Evolutionary conservation across 306 rosid genomes (phyloP), one percentile per base, ranked within the genome.

Genomic region (Rosa chinensis): DNA sequence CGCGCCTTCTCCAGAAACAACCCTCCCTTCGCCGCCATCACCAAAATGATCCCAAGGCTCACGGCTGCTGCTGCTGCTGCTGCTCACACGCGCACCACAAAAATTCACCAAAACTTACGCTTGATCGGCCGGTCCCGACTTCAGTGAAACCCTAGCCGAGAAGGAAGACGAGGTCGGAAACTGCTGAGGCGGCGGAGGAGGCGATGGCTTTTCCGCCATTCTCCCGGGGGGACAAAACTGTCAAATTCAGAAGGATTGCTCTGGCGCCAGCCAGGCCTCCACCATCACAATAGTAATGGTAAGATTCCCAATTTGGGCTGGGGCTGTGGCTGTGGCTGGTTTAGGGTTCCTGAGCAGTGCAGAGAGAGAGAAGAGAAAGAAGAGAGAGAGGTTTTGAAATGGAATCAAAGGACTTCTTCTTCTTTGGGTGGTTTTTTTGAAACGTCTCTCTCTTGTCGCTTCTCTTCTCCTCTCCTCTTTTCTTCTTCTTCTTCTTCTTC

Each of bases 1-100:
- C 91, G 74, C 72, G 79, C 71, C 91, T 92, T 88, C 87, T 92
- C 97, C 32, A 91, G 53, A 75, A 87, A 91, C 61, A 82, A 82
- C 17, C 96, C 91, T 76, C 94, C 97, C 83, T 89, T 92, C 80
- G 93, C 96, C 98, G 6, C 6, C 56, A 44, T 32, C 37, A 32
- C 37, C 37, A 32, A 32, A 32, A 32, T 44, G 47, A 44, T 44
- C 47, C 47, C 3, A 32, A 32, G 37, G 37, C 37, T 32, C 37
- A 32, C 37, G 37, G 37, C 37, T 32, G 37, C 37, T 32, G 37
- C 37, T 32, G 35, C 35, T 32, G 35, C 35, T 32, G 37, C 37
- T 32, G 37, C 37, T 32, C 37, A 32, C 37, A 32, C 37, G 37
- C 37, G 37, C 37, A 32, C 37, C 37, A 32, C 37, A 2, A 2